Base-by-base conservation (phyloP, 2,329 filamentous ascomycete genomes). In the Ceratocystis colombiana region DNA sequence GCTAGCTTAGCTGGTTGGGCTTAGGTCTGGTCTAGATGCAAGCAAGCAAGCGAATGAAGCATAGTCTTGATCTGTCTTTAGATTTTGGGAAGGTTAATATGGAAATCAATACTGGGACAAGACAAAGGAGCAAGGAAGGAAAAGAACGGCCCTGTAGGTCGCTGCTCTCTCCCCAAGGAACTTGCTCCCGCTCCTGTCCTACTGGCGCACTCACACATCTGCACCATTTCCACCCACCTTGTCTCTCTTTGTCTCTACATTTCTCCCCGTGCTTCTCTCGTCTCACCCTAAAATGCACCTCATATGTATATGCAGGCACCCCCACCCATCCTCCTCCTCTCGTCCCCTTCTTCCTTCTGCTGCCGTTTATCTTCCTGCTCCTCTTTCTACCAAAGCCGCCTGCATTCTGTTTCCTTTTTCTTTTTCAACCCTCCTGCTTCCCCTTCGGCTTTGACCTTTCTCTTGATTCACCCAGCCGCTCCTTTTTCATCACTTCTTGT, bases 281-380 rank as follows among this genome's bases (percentile, higher is more conserved):
- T 64, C 33, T 50, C 62, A 48, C 45, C 45, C 44, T 64, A 45
- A 25, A 22, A 62, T 62, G 37, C 37, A 48, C 22, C 25, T 33
- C 25, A 59, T 59, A 59, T 59, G 25, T 33, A 59, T 59, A 30
- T 59, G 55, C 55, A 59, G 30, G 55, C 55, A 59, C 55, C 28
- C 55, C 30, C 53, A 62, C 25, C 46, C 41, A 53, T 61, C 50
- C 53, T 53, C 65, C 65, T 53, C 28, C 61, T 45, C 55, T 25
- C 17, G 48, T 53, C 12, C 48, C 25, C 48, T 53, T 53, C 25
- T 25, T 53, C 48, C 22, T 45, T 25, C 37, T 25, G n/a, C 33
- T 28, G 10, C 12, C 37, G 37, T 41, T 53, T 53, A 53, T 53
- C 48, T 33, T 45, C 46, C 37, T 25, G 28, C 37, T 28, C 59